Base-by-base conservation (phyloP, 345 rosid genomes). In the Xanthoceras sorbifolium region DNA sequence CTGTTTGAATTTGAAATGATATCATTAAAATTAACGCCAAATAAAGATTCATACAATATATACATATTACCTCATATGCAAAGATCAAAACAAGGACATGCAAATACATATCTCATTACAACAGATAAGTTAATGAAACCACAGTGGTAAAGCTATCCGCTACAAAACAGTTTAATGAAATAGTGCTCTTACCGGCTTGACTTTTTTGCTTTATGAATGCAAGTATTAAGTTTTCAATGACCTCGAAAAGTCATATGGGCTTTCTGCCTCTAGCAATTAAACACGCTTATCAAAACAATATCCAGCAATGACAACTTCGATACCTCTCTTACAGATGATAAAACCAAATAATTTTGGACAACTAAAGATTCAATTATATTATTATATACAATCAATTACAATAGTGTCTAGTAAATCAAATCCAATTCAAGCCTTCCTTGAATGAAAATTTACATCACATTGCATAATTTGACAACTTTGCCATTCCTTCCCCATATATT, bases 1-100 rank as follows among this genome's bases (percentile, higher is more conserved):
- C 91, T 90, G 90, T 40, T 67, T 46, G 44, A 71, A 79, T 25
- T 65, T 0, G 18, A 71, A 5, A 52, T 68, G 38, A 31, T 46
- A 31, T 76, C 23, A 68, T 11, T 2, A 69, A 68, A 42, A 52
- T 38, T 69, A 6, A n/a, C 15, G 48, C n/a, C 4, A 29, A 69
- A 59, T 9, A n/a, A 70, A 7, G 1, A 1, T 14, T 38, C n/a
- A 12, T n/a, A 60, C 61, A 50, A 44, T 62, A 12, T 2, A 23
- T 23, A 23, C 34, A 57, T 23, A 57, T 23, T 6, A 72, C 12
- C 15, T 36, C 31, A 22, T 11, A 6, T 28, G 54, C 64, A 52
- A 71, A 25, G 1, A 40, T 34, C 52, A 72, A 38, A 25, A 34
- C 20, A 57, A 12, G 48, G 34, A 40, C 6, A 23, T 22, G 15